Conservation (phyloP, 2,329 filamentous ascomycete genomes). For the Sordariomycetes sp. region DNA sequence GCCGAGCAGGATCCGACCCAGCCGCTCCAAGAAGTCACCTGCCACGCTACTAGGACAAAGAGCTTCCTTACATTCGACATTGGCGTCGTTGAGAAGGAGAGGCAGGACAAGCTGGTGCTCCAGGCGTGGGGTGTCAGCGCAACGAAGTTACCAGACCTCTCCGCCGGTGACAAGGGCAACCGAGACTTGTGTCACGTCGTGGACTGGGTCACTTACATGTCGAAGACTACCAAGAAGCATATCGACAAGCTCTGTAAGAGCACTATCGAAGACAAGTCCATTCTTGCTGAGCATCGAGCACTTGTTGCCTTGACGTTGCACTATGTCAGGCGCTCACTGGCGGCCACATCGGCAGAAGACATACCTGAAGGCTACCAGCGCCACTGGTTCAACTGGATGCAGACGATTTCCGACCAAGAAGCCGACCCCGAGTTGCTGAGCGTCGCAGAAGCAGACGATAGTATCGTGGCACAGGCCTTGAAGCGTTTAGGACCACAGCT, state of each 20-base stretch:
- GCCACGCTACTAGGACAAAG: slow-evolving; percentile 2
- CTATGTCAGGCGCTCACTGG: slow-evolving; percentile 3
- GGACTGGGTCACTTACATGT: slow-evolving; percentile 7
- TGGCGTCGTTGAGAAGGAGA: slow-evolving; percentile 4
- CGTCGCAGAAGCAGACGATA: not conserved
- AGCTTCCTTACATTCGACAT: slow-evolving; percentile 6
- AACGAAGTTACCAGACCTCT: slow-evolving; percentile 5
- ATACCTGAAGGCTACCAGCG: slow-evolving; percentile 6
- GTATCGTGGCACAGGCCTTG: not conserved
- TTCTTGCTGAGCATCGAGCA: not conserved
- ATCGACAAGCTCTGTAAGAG: slow-evolving; percentile 4
- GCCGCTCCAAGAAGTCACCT: slow-evolving; percentile 5
- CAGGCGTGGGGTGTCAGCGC: slow-evolving; percentile 5
- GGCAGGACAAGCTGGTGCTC: slow-evolving; percentile 4
- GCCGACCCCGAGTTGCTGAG: slow-evolving; percentile 3
- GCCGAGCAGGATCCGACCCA: slow-evolving; percentile 3
- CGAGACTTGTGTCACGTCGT: slow-evolving; percentile 5
- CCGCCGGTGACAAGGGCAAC: not conserved
- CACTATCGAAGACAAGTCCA: slow-evolving; percentile 2
- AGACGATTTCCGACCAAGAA: slow-evolving; percentile 2
- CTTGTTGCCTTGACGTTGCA: slow-evolving; percentile 3
- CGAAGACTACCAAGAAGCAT: slow-evolving; percentile 5
- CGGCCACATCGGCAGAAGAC: slow-evolving; percentile 4
- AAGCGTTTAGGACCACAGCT: not conserved
- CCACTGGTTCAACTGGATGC: slow-evolving; percentile 6